A percentile compares a stretch with the other conserved stretches of the same genome.
Evolutionary conservation across 176 grass and related monocot genomes (phyloP).

Genomic region (Ampelocalamus luodianensis): DNA sequence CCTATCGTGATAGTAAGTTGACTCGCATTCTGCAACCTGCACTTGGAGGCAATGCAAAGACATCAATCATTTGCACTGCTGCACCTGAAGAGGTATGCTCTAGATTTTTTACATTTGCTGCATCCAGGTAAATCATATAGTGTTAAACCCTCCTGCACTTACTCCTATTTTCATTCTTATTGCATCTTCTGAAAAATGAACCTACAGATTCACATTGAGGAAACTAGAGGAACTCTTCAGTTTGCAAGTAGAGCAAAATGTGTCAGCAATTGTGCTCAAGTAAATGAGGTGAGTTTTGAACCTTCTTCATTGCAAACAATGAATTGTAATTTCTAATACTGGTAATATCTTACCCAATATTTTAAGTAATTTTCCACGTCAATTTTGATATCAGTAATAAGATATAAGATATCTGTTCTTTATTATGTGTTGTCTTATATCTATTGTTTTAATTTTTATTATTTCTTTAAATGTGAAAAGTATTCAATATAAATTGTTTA

Average conservation of each 20-base stretch:
- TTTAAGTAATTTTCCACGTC: not conserved
- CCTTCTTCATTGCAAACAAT: constrained; percentile 14
- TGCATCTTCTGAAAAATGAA: constrained; percentile 4
- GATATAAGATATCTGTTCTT: not conserved
- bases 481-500: not conserved
- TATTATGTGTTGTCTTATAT: not conserved
- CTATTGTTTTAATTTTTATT: not conserved
- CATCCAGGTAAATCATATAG: not conserved
- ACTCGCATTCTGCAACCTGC: constrained; percentile 92
- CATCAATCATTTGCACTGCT: constrained; percentile 92
- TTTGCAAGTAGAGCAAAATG: constrained; percentile 97
- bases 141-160: not conserved
- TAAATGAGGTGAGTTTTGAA: constrained; percentile 76
- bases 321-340: constrained; percentile 8
- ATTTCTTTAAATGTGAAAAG: not conserved
- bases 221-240: constrained; percentile 95
- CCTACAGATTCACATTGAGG: constrained; percentile 77
- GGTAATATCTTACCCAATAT: not conserved
- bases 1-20: constrained; percentile 97
- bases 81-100: constrained; percentile 85
- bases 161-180: not conserved
- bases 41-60: constrained; percentile 98
- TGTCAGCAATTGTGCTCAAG: constrained; percentile 94
- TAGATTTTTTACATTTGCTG: constrained; percentile 31
- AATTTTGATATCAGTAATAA: not conserved